phyloP scores from a whole-genome alignment of 169 alveolate species.

The Cryptosporidium tyzzeri region DNA sequence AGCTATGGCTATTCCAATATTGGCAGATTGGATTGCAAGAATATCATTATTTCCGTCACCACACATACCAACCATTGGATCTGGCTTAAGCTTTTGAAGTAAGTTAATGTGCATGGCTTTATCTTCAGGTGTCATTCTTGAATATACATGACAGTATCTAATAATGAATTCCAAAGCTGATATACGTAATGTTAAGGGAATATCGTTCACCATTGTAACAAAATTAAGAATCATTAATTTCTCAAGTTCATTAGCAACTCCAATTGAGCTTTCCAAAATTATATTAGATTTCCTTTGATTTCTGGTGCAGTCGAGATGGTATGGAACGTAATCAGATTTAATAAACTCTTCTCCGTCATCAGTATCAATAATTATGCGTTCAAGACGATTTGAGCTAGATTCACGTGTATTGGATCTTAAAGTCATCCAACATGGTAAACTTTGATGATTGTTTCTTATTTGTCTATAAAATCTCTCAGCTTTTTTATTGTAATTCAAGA shows the following conservation, averaged over 20 bases:
- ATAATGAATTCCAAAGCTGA: conserved; percentile 55
- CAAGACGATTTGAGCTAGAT: conserved; percentile 2
- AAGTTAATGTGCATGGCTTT: conserved; percentile 48
- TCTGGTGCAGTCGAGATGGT: conserved; percentile 51
- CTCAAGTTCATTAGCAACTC: conserved; percentile 7
- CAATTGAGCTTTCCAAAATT: background rate
- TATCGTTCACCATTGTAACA: conserved; percentile 4
- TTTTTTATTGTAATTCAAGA: background rate
- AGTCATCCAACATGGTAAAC: conserved; percentile 38
- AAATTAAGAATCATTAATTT: conserved; percentile 42
- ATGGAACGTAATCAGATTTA: conserved; percentile 13
- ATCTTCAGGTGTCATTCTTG: conserved; percentile 75
- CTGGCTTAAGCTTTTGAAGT: conserved; percentile 59
- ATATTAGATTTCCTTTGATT: background rate
- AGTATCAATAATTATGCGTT: conserved; percentile 15
- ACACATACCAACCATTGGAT: conserved; percentile 81
- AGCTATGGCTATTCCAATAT: conserved; percentile 79
- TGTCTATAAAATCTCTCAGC: conserved; percentile 5
- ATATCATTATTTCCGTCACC: conserved; percentile 83
- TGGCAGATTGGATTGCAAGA: conserved; percentile 79
- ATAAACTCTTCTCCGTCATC: conserved; percentile 56
- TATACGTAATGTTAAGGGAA: conserved; percentile 25
- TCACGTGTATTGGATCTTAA: background rate
- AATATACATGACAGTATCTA: conserved; percentile 67
- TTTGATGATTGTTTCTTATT: background rate